Evolutionary conservation across 2,329 filamentous ascomycete genomes (phyloP).

Genomic region (Lasiodiplodia citricola): DNA sequence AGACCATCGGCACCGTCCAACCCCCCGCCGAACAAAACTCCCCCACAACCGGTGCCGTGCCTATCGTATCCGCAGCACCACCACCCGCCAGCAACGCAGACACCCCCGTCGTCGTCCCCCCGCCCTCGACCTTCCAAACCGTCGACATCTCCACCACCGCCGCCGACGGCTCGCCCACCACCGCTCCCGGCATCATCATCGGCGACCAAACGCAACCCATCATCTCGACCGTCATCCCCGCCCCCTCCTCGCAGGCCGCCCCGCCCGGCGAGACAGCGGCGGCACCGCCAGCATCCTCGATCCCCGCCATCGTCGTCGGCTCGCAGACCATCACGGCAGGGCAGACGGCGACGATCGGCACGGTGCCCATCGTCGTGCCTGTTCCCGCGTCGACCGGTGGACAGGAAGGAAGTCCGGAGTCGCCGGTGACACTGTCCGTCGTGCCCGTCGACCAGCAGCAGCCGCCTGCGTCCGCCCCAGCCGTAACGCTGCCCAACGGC

Average conservation of each 20-base stretch:
- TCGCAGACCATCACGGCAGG: background rate
- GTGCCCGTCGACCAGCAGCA: background rate
- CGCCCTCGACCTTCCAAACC: background rate
- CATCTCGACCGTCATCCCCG: background rate
- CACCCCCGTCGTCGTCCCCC: background rate
- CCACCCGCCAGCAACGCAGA: background rate
- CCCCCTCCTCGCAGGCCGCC: background rate
- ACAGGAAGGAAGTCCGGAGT: background rate
- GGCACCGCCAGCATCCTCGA: background rate
- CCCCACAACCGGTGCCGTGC: background rate
- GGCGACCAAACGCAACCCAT: background rate
- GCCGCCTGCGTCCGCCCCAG: background rate
- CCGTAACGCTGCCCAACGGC: constrained; percentile 3
- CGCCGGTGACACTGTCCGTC: background rate
- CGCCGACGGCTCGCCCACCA: background rate
- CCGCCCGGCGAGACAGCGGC: background rate
- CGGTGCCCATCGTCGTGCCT: background rate
- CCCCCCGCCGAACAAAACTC: background rate
- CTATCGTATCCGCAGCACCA: background rate
- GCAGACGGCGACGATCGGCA: constrained; percentile 10
- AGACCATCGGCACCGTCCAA: background rate
- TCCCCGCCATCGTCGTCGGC: constrained; percentile 3
- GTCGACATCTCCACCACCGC: background rate
- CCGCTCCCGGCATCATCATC: background rate
- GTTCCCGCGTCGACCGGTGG: background rate